Base-by-base conservation (phyloP, 768 basidiomycete genomes). In the Russula dissimulans region DNA sequence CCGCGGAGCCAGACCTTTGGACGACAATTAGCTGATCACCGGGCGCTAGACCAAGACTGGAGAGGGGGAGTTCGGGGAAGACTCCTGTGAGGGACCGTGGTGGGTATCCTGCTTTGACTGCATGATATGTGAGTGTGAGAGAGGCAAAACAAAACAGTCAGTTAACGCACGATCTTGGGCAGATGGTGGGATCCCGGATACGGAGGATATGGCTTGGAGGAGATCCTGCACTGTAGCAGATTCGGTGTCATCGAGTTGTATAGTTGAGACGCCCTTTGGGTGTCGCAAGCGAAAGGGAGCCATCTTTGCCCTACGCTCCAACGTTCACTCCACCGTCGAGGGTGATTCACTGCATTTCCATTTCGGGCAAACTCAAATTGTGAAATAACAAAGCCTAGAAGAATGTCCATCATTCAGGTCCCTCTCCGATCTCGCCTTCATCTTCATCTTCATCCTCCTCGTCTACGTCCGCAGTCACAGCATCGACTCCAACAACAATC, bases 11-110 rank as follows among this genome's bases (percentile, higher is more conserved):
- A 18, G 65, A 61, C 39, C 69, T 76, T 54, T 75, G 74, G 53
- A 77, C 84, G 47, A 97, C 89, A 67, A 95, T 88, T 62, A 98
- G 78, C 73, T 93, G 91, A 56, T 97, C 95, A 2, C 93, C 91
- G 15, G 76, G 70, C 59, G 80, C 78, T 34, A 97, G 77, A 14
- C 89, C 90, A 32, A 97, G 79, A 39, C 87, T 86, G 0, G 86
- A 79, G 39, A 95, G 63, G 0, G 90, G 84, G 26, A 91, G 79
- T 61, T 87, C 84, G 3, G 89, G 86, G 36, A 89, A 75, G 41
- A 89, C 73, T 3, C 52, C 65, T 5, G 85, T 84, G 44, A 97
- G 77, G 1, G 82, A 66, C 45, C 78, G 81, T 0, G 92, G 94
- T 3, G 94, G 94, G 71, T 95, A 97, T 42, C 94, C 92, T 15